Conservation (phyloP, 2,329 filamentous ascomycete species). For the Colletotrichum filicis region DNA sequence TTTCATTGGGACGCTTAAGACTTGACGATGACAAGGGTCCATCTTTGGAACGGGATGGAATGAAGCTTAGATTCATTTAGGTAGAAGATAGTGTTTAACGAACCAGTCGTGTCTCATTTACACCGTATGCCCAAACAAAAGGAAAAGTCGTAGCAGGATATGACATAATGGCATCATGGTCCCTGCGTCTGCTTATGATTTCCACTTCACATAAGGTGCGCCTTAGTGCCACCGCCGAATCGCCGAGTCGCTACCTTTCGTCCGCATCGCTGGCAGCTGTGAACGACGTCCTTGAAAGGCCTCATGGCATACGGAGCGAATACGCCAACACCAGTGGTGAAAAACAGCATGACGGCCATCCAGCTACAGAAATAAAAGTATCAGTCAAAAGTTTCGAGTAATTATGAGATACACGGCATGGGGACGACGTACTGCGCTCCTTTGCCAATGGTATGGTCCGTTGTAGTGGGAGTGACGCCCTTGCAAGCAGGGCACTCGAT, state of each 20-base stretch:
- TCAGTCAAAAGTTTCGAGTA: background rate
- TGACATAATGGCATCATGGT: no score
- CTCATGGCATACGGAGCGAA: slow-evolving; percentile 28
- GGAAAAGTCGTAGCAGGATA: background rate
- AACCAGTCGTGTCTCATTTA: background rate
- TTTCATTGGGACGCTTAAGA: background rate
- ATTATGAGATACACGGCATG: background rate
- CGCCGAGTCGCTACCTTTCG: slow-evolving; percentile 18
- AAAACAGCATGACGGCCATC: slow-evolving; percentile 34
- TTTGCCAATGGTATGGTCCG: slow-evolving; percentile 25
- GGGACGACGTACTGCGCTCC: slow-evolving; percentile 26
- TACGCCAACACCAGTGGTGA: slow-evolving; percentile 26
- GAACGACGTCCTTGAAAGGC: slow-evolving; percentile 31
- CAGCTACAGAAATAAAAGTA: background rate
- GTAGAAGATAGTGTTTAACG: background rate
- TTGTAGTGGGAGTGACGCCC: slow-evolving; percentile 16
- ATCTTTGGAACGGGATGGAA: background rate
- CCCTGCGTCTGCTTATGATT: no score
- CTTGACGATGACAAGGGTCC: background rate
- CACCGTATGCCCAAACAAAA: background rate
- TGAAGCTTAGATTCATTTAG: background rate
- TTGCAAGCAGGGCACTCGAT: slow-evolving; percentile 31
- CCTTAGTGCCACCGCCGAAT: slow-evolving; percentile 28
- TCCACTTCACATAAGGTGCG: slow-evolving; percentile 21
- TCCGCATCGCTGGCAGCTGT: slow-evolving; percentile 30